Conservation (phyloP, 2,329 filamentous ascomycete genomes). For the Trichoderma sp. region DNA sequence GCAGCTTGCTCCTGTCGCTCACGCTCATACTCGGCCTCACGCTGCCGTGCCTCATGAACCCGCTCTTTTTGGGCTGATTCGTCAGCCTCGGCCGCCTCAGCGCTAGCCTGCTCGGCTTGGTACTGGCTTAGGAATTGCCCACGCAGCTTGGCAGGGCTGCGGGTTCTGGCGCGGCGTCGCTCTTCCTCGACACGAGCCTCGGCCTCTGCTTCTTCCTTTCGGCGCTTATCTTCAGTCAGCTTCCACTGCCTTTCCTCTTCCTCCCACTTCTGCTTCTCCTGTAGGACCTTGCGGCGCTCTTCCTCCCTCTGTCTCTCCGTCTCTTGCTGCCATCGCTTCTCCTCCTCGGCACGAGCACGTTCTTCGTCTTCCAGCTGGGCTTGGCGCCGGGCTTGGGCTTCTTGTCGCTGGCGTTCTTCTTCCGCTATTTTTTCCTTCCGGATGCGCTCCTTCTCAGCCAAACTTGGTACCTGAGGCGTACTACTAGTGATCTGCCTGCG, state of each 20-base stretch:
- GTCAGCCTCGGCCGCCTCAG: conserved; percentile 36
- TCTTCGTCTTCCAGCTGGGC: conserved; percentile 57
- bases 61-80: conserved; percentile 60
- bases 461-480: conserved; percentile 73
- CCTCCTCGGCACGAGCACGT: conserved; percentile 61
- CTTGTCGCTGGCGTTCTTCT: conserved; percentile 58
- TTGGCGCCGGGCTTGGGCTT: conserved; percentile 53
- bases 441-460: conserved; percentile 80
- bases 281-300: conserved; percentile 62
- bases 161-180: conserved; percentile 60
- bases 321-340: conserved; percentile 67
- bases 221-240: conserved; percentile 70
- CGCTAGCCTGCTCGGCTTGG: conserved; percentile 62
- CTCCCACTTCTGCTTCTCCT: conserved; percentile 74
- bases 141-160: conserved; percentile 69
- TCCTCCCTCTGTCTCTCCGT: conserved; percentile 59
- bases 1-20: conserved; percentile 54
- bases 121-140: conserved; percentile 89
- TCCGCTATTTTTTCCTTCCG: conserved; percentile 59
- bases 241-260: conserved; percentile 78
- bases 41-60: conserved; percentile 68
- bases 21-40: conserved; percentile 64
- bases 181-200: conserved; percentile 69
- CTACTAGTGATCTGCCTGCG: conserved; percentile 89
- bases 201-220: conserved; percentile 71